Conservation (phyloP, 257 asterid genomes). For the Scutellaria minor region DNA sequence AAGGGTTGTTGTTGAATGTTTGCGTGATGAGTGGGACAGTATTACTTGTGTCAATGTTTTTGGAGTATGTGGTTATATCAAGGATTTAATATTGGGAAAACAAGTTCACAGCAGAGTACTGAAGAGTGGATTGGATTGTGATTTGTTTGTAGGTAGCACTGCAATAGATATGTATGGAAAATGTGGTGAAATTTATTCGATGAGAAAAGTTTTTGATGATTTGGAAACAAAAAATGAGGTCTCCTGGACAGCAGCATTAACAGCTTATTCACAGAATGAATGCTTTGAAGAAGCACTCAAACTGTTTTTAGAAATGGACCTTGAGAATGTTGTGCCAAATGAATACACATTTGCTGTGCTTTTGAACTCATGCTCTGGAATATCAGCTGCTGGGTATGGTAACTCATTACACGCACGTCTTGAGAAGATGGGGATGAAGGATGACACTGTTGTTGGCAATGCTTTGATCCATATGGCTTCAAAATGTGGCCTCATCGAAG, state of each 20-base stretch:
- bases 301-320: conserved; percentile 61
- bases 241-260: conserved; percentile 73
- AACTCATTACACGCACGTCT: conserved; percentile 64
- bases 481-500: conserved; percentile 68
- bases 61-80: conserved; percentile 60
- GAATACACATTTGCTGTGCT: conserved; percentile 75
- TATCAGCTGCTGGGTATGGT: conserved; percentile 75
- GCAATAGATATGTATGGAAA: conserved; percentile 83
- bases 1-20: conserved; percentile 55
- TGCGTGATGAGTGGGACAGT: conserved; percentile 57
- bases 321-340: conserved; percentile 61
- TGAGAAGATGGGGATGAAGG: conserved; percentile 63
- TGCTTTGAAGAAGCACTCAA: conserved; percentile 77
- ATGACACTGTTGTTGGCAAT: conserved; percentile 53
- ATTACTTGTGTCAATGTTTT: conserved; percentile 62
- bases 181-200: conserved; percentile 59
- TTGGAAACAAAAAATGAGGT: conserved; percentile 61
- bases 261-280: conserved; percentile 75
- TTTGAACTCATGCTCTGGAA: conserved; percentile 72
- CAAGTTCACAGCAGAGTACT: conserved; percentile 61
- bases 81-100: conserved; percentile 63
- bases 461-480: conserved; percentile 77
- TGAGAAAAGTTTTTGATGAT: conserved; percentile 50
- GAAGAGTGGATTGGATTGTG: conserved; percentile 52
- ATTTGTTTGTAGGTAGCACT: conserved; percentile 65